Evolutionary conservation across 2,329 filamentous ascomycete genomes (phyloP).

Genomic region (Fusarium marasasianum): DNA sequence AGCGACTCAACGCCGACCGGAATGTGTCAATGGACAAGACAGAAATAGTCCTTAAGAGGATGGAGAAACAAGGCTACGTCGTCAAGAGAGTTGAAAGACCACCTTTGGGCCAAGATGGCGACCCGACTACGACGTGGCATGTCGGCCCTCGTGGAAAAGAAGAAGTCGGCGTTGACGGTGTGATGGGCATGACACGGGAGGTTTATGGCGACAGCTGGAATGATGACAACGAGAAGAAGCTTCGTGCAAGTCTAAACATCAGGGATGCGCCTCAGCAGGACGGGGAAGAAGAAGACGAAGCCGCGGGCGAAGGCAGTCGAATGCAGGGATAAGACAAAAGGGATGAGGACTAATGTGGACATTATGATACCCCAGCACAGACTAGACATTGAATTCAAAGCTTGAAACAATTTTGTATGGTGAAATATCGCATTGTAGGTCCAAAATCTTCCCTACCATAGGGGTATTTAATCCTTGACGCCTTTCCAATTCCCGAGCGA

Average conservation of each 20-base stretch:
- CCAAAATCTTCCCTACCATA: slow-evolving; percentile 15
- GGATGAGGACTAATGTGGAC: background rate
- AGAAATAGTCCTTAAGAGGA: slow-evolving; percentile 75
- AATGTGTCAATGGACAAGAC: slow-evolving; percentile 81
- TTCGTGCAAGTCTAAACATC: slow-evolving; percentile 70
- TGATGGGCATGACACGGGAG: slow-evolving; percentile 73
- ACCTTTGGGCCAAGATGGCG: slow-evolving; percentile 65
- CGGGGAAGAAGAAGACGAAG: slow-evolving; percentile 41
- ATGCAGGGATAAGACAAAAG: slow-evolving; percentile 8
- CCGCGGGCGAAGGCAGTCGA: slow-evolving; percentile 21
- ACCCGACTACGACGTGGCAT: slow-evolving; percentile 82
- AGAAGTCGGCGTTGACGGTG: slow-evolving; percentile 82
- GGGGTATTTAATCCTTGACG: slow-evolving; percentile 42
- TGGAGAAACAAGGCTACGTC: slow-evolving; percentile 86
- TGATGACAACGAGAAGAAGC: slow-evolving; percentile 66
- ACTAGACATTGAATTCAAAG: background rate
- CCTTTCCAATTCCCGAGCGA: slow-evolving; percentile 12
- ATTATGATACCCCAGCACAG: slow-evolving; percentile 35
- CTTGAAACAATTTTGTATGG: background rate
- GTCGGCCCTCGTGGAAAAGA: slow-evolving; percentile 86
- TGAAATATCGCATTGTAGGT: slow-evolving; percentile 3
- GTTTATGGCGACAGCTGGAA: slow-evolving; percentile 63
- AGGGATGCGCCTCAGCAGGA: slow-evolving; percentile 36
- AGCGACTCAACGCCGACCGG: slow-evolving; percentile 77
- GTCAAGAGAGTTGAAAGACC: slow-evolving; percentile 75